Conservation (phyloP, 331 rosid species). For the Pyracantha coccinea region DNA sequence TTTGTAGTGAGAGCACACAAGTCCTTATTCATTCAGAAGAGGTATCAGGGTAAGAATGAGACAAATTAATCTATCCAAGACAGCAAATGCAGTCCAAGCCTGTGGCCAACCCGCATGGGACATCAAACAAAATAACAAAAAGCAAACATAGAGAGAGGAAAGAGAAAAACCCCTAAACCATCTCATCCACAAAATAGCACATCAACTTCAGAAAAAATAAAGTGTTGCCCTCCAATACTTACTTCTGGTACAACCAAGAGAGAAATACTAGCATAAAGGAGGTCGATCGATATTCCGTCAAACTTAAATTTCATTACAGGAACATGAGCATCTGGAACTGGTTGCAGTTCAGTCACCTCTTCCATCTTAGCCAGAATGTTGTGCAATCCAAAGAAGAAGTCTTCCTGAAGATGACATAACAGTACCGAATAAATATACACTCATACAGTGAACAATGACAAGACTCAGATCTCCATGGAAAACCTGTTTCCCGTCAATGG, state of each 20-base stretch:
- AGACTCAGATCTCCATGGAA: neutral
- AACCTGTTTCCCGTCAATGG: neutral
- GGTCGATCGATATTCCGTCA: constrained; percentile 71
- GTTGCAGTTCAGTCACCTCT: constrained; percentile 87
- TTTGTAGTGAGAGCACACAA: too few species aligned
- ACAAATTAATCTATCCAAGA: neutral
- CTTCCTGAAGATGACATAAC: constrained; percentile 44
- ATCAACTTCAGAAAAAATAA: neutral
- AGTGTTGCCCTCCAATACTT: constrained; percentile 23
- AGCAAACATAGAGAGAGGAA: neutral
- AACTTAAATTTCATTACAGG: constrained; percentile 95
- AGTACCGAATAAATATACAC: neutral
- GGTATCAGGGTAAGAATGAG: neutral
- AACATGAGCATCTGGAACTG: constrained; percentile 85
- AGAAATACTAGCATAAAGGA: constrained; percentile 79
- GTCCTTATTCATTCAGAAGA: too few species aligned
- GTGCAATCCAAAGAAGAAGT: constrained; percentile 66
- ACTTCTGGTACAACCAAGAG: constrained; percentile 82
- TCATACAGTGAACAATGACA: neutral
- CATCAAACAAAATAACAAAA: neutral
- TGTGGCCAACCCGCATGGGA: neutral
- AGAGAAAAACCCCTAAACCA: neutral
- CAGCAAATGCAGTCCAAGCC: neutral
- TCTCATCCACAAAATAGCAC: neutral
- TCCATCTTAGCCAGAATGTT: constrained; percentile 67